A percentile compares a stretch with the other conserved stretches of the same genome.
phyloP scores from a whole-genome alignment of 352 stramenopile species.

The Phytopythium aichiense region DNA sequence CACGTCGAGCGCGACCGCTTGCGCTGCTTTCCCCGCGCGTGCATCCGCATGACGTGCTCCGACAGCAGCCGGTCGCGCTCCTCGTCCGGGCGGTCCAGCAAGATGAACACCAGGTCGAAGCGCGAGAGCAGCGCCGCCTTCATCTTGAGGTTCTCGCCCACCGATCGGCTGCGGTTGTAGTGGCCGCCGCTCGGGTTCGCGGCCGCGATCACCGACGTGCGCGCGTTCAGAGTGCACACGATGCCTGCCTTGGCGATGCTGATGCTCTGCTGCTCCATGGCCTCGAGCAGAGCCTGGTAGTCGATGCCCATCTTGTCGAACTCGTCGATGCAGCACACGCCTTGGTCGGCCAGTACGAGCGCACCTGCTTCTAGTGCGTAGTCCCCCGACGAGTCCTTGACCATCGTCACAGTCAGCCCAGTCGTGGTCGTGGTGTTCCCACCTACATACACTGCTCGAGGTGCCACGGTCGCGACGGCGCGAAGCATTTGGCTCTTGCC shows the following conservation, averaged over 20 bases:
- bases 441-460: slow-evolving; percentile 95
- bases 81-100: slow-evolving; percentile 93
- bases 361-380: slow-evolving; percentile 91
- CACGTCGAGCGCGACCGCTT: slow-evolving; percentile 24
- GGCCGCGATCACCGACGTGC: slow-evolving; percentile 95
- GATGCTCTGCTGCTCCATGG: slow-evolving; percentile 99
- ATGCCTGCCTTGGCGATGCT: slow-evolving; percentile 91
- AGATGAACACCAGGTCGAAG: slow-evolving; percentile 98
- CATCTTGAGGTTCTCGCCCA: slow-evolving; percentile 97
- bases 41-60: slow-evolving; percentile 94
- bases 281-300: slow-evolving; percentile 93
- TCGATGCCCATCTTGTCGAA: slow-evolving; percentile 97
- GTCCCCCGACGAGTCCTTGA: slow-evolving; percentile 91
- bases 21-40: slow-evolving; percentile 35
- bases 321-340: slow-evolving; percentile 98
- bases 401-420: slow-evolving; percentile 95
- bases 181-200: slow-evolving; percentile 96
- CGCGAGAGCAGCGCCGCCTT: slow-evolving; percentile 92
- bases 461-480: slow-evolving; percentile 87
- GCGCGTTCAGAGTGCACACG: slow-evolving; percentile 92
- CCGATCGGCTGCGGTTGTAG: slow-evolving; percentile 94
- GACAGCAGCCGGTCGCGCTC: slow-evolving; percentile 92
- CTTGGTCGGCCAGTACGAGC: slow-evolving; percentile 93
- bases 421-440: slow-evolving; percentile 96
- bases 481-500: slow-evolving; percentile 96